Evolutionary conservation across 2,329 filamentous ascomycete genomes (phyloP), one percentile per base, ranked within the genome.

Genomic region (Ophiostoma novo-ulmi): DNA sequence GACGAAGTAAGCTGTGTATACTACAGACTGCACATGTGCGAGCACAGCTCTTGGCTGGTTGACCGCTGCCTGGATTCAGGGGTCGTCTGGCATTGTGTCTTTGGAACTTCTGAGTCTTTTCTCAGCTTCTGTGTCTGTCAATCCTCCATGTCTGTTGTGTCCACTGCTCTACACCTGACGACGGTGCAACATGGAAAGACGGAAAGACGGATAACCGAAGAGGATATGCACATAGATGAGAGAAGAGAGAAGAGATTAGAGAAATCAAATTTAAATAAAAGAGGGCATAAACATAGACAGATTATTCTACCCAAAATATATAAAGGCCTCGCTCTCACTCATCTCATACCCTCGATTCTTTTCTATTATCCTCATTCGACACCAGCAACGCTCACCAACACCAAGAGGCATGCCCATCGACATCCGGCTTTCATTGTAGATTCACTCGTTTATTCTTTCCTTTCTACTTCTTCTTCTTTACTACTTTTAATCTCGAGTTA

Each of bases 121-220:
- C 31, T 31, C 31, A 31, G 31, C 31, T 31, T 31, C 52, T 5
- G 44, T 26, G 52, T 58, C n/a, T 20, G 58, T 14, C 6, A 20
- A 6, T 31, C 14, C 35, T 39, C 14, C 17, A 22, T 39, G 61
- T 35, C 58, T 20, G 13, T 20, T 20, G 26, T 20, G 17, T 38
- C 17, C 61, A n/a, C 36, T 35, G 55, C 2, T 61, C 58, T 63
- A 31, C 52, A 58, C 52, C 52, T 58, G 52, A 13, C 26, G 58
- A 35, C 11, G 58, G 58, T 63, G 58, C 22, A 35, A 65, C 35
- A 22, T 35, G 61, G 61, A 65, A 67, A 67, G 39, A 67, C 64
- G 64, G 64, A 67, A 67, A 67, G 36, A 67, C 61, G 61, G 61
- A 65, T 65, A 35, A 31, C 13, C 58, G 14, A 35, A 26, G 22